Base-by-base conservation (phyloP, 495 filamentous ascomycete species). In the Hyaloscypha finlandica region DNA sequence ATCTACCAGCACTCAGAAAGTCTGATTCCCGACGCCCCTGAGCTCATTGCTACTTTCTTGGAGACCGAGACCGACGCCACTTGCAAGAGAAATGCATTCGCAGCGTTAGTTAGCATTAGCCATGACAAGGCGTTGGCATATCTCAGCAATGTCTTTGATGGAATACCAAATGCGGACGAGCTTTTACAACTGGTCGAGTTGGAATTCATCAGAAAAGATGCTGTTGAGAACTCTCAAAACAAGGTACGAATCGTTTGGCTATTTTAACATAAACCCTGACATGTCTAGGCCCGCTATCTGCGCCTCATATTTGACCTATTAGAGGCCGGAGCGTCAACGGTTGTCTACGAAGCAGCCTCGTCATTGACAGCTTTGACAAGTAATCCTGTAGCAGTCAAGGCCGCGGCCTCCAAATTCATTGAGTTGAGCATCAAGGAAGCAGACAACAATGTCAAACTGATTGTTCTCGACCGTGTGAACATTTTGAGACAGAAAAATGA, bases 401-500 rank as follows among this genome's bases (percentile, higher is more conserved):
- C 96, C 51, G 94, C 96, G 19, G 96, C 96, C 4, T 84, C 85
- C 58, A 99, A 99, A 75, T 94, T 98, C 76, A 96, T 97, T 64
- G 96, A 99, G 75, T 87, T 99, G 2, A 90, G 90, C 69, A 97
- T 99, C 74, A 94, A 94, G 78, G 95, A 97, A 77, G 90, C 95
- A 4, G 95, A 99, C 75, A 99, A 99, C 81, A 99, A 99, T 74
- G 96, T 99, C 65, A 99, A 98, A 80, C 88, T 98, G 33, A 98
- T 99, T 72, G 96, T 97, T 22, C 83, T 99, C 52, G 96, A 97
- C 70, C 92, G 93, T 48, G 94, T 99, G 33, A 91, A 98, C 73
- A 90, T 96, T 70, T 81, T 99, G 61, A 85, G 96, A 68, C 87
- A 91, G 73, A 92, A 92, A 78, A 97, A 97, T 73, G 91, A 95